Evolutionary conservation across 139 green algal genomes (phyloP).

Genomic region (Astrephomene gubernaculifera): DNA sequence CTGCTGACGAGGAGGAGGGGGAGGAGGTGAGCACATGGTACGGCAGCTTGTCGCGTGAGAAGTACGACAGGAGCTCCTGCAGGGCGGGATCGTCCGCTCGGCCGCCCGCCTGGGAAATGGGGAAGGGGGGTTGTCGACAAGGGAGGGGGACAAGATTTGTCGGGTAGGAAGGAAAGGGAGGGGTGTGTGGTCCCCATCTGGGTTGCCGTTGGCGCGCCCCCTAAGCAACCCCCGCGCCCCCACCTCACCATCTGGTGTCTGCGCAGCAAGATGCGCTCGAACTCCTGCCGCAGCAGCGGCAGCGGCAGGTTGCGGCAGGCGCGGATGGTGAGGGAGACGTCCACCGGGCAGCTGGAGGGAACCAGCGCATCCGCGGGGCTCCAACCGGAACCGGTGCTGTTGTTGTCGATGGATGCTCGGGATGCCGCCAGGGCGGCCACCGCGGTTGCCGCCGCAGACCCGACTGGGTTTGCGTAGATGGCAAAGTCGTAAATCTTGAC

Average conservation of each 20-base stretch:
- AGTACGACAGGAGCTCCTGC: constrained; percentile 59
- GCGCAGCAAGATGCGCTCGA: constrained; percentile 70
- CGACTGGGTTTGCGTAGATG: constrained; percentile 69
- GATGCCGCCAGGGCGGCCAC: too few species aligned
- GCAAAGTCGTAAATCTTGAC: constrained; percentile 87
- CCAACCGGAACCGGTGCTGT: constrained; percentile 3
- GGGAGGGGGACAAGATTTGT: background rate
- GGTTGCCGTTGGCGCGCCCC: background rate
- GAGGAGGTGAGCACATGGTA: constrained; percentile 24
- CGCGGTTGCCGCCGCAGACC: too few species aligned
- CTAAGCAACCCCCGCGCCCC: background rate
- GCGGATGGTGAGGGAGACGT: constrained; percentile 72
- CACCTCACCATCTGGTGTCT: constrained; percentile 57
- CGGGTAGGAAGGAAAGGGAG: too few species aligned
- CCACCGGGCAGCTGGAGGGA: constrained; percentile 44
- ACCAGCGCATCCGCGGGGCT: constrained; percentile 19
- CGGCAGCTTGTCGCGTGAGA: constrained; percentile 52
- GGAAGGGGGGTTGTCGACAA: background rate
- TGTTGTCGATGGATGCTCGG: too few species aligned
- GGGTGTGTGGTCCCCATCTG: too few species aligned
- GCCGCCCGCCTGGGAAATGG: constrained; percentile 38
- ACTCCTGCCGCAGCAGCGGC: constrained; percentile 67
- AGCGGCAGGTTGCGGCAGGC: constrained; percentile 76
- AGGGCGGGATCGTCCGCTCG: constrained; percentile 58
- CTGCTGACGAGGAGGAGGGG: too few species aligned